Evolutionary conservation across 352 stramenopile species (phyloP).

Genomic region (Pythium aristosporum): DNA sequence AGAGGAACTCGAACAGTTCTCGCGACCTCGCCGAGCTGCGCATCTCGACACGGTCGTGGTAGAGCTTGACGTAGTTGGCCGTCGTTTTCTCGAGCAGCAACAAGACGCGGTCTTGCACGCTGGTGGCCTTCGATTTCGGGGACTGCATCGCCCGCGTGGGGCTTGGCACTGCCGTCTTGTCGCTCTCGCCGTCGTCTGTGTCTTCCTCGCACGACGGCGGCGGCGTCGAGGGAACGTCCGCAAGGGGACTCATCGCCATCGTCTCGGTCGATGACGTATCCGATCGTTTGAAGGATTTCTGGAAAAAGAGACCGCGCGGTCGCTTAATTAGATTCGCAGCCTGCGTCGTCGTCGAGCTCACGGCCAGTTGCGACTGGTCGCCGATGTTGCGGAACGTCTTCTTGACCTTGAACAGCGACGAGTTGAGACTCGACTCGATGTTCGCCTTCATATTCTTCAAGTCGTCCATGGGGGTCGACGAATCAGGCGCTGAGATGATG

Average conservation of each 20-base stretch:
- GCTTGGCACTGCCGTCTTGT: neutral
- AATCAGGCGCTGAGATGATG: slow-evolving; percentile 7
- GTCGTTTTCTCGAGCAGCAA: slow-evolving; percentile 59
- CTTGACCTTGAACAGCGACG: slow-evolving; percentile 72
- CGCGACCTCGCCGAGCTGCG: slow-evolving; percentile 55
- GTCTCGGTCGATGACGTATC: slow-evolving; percentile 13
- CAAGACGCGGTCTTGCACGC: slow-evolving; percentile 53
- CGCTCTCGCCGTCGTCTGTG: neutral
- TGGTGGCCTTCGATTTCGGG: slow-evolving; percentile 3
- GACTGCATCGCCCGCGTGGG: neutral
- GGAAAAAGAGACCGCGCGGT: slow-evolving; percentile 52
- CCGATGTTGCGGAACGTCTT: slow-evolving; percentile 64
- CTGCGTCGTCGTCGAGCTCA: slow-evolving; percentile 28
- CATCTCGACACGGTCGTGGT: slow-evolving; percentile 61
- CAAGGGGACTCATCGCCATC: neutral
- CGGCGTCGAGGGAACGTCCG: slow-evolving; percentile 13
- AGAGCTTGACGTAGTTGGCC: slow-evolving; percentile 56
- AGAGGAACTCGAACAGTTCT: slow-evolving; percentile 71
- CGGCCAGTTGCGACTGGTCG: slow-evolving; percentile 15
- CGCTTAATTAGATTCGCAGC: slow-evolving; percentile 74
- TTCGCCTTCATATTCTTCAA: slow-evolving; percentile 76
- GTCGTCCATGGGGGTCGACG: slow-evolving; percentile 46
- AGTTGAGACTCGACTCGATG: slow-evolving; percentile 70
- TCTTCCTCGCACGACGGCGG: neutral
- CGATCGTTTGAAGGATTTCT: slow-evolving; percentile 37